Conservation (phyloP, 164 flowering plant species). For the Berberis vulgaris region DNA sequence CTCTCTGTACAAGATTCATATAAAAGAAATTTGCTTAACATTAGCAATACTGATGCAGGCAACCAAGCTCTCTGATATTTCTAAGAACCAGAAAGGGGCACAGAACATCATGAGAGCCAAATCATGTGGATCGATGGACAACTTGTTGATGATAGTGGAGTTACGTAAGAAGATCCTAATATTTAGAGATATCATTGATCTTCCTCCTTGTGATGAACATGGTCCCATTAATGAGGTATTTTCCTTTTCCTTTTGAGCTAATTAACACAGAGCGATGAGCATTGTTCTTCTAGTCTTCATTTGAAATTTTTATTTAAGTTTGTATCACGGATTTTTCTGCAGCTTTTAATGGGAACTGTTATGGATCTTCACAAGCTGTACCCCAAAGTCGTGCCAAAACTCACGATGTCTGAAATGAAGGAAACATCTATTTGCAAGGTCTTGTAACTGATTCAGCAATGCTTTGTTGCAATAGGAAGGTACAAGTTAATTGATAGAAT, state of each 20-base stretch:
- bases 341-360: constrained; percentile 50
- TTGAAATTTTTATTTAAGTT: not conserved
- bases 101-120: constrained; percentile 8
- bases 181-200: constrained; percentile 61
- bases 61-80: constrained; percentile 1
- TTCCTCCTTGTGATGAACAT: constrained; percentile 45
- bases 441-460: not conserved
- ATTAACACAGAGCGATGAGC: not conserved
- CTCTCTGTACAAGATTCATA: not conserved
- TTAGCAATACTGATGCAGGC: constrained; percentile 8
- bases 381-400: constrained; percentile 32
- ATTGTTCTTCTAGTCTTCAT: not conserved
- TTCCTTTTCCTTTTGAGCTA: constrained; percentile 2
- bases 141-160: constrained; percentile 35
- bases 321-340: constrained; percentile 8
- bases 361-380: constrained; percentile 52
- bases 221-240: constrained; percentile 42
- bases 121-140: constrained; percentile 23
- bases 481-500: constrained; percentile 5
- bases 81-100: constrained; percentile 15
- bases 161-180: constrained; percentile 47
- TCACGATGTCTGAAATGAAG: constrained; percentile 24
- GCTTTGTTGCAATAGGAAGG: not conserved
- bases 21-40: not conserved
- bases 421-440: constrained; percentile 48